Evolutionary conservation across 805 yeast genomes (phyloP).

Genomic region (Saturnispora zaruensis): DNA sequence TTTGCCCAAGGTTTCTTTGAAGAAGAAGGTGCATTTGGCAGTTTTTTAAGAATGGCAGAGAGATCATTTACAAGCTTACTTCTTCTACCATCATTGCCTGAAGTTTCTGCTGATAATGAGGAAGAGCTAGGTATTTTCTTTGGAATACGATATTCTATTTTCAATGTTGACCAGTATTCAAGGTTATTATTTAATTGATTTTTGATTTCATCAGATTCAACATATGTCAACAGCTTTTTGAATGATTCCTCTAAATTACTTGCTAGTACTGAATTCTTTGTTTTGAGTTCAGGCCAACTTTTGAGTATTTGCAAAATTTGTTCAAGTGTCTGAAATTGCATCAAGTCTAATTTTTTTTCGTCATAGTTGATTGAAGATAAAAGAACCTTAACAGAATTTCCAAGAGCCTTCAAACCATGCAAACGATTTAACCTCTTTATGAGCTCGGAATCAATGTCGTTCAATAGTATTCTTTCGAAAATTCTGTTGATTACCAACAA

Average conservation of each 20-base stretch:
- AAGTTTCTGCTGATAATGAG: background rate
- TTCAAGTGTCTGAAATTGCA: slow-evolving; percentile 34
- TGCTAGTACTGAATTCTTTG: slow-evolving; percentile 62
- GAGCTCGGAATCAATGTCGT: slow-evolving; percentile 32
- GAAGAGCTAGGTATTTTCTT: slow-evolving; percentile 35
- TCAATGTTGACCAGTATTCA: slow-evolving; percentile 61
- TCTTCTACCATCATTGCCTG: slow-evolving; percentile 21
- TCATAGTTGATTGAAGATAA: slow-evolving; percentile 10
- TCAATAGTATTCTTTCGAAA: slow-evolving; percentile 53
- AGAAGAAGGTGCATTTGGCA: slow-evolving; percentile 12
- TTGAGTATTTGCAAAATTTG: slow-evolving; percentile 50
- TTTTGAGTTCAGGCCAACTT: slow-evolving; percentile 61
- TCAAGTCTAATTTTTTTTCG: slow-evolving; percentile 12
- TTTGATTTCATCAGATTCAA: slow-evolving; percentile 21
- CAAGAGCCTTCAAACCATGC: slow-evolving; percentile 81
- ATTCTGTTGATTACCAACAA: slow-evolving; percentile 53
- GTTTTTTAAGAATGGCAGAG: background rate
- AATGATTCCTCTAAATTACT: slow-evolving; percentile 66
- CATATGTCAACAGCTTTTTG: slow-evolving; percentile 28
- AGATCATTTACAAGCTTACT: slow-evolving; percentile 8
- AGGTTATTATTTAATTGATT: slow-evolving; percentile 38
- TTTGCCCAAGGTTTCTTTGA: slow-evolving; percentile 16
- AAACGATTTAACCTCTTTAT: slow-evolving; percentile 57
- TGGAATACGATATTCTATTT: slow-evolving; percentile 82
- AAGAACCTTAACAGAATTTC: slow-evolving; percentile 43